Conservation (phyloP, 2,329 filamentous ascomycete species). For the Aspergillus udagawae region DNA sequence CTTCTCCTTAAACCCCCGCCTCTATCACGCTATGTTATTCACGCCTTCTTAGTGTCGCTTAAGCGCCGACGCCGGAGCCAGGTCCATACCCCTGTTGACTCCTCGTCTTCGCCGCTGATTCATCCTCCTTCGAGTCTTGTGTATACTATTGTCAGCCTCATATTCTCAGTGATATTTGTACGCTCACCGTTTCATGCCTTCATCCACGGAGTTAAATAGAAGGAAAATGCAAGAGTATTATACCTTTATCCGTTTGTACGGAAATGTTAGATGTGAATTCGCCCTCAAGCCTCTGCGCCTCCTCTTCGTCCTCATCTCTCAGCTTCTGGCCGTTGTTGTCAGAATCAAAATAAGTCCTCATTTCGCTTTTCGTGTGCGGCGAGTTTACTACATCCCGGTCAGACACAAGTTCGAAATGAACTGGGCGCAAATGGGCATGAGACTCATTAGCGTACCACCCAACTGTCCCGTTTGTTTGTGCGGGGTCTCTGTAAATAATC, state of each 20-base stretch:
- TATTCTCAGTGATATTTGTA: conserved; percentile 18
- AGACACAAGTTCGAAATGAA: neutral
- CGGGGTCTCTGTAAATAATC: conserved; percentile 48
- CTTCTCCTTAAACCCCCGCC: conserved; percentile 29
- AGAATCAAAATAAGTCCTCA: conserved; percentile 38
- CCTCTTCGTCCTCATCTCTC: conserved; percentile 47
- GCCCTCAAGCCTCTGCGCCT: conserved; percentile 53
- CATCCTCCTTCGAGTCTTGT: conserved; percentile 34
- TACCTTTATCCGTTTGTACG: conserved; percentile 37
- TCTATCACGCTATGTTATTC: conserved; percentile 6
- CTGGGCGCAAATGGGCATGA: neutral
- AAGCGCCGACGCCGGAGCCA: conserved; percentile 54
- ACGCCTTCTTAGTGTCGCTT: conserved; percentile 15
- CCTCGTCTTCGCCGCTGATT: conserved; percentile 40
- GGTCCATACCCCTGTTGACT: conserved; percentile 53
- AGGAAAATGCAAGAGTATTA: conserved; percentile 22
- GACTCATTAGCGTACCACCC: conserved; percentile 39
- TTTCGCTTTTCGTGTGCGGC: conserved; percentile 33
- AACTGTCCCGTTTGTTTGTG: conserved; percentile 56
- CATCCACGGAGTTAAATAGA: conserved; percentile 28
- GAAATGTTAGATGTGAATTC: conserved; percentile 46
- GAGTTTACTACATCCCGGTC: conserved; percentile 14
- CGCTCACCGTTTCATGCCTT: conserved; percentile 16
- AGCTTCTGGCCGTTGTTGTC: conserved; percentile 40
- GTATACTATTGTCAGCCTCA: conserved; percentile 41